Evolutionary conservation across 1,139 yeast species (phyloP).

Genomic region (Kodamaea alishanica): DNA sequence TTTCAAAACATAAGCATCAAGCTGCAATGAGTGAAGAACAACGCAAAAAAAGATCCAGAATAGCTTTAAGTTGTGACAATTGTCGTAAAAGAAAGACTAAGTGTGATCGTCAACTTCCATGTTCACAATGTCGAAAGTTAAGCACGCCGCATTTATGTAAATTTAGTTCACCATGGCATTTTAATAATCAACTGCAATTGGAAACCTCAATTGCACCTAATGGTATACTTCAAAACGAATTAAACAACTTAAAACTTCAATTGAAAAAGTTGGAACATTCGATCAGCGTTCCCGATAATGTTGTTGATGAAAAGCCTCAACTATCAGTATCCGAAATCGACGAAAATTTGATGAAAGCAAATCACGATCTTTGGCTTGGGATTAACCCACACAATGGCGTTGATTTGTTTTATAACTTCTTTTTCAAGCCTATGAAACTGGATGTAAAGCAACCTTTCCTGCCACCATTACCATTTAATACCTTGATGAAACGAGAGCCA

Average conservation of each 20-base stretch:
- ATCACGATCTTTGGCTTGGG: slow-evolving; percentile 6
- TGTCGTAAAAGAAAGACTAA: slow-evolving; percentile 15
- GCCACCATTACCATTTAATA: slow-evolving; percentile 14
- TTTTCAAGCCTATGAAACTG: slow-evolving; percentile 6
- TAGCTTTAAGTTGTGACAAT: slow-evolving; percentile 22
- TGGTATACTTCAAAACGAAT: slow-evolving; percentile 7
- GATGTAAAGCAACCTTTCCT: slow-evolving; percentile 5
- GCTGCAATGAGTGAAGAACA: slow-evolving; percentile 3
- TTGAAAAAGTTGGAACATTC: slow-evolving; percentile 9
- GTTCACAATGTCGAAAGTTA: slow-evolving; percentile 12
- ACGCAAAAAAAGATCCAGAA: slow-evolving; percentile 17
- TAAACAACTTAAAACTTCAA: slow-evolving; percentile 9
- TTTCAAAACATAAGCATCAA: background rate
- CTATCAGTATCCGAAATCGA: too few species aligned
- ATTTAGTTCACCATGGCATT: slow-evolving; percentile 13
- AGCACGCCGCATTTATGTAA: slow-evolving; percentile 13
- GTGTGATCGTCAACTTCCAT: slow-evolving; percentile 14
- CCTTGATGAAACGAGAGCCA: slow-evolving; percentile 18
- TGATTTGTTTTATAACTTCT: slow-evolving; percentile 10
- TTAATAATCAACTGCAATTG: slow-evolving; percentile 6
- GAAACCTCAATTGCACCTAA: background rate
- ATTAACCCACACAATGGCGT: slow-evolving; percentile 9
- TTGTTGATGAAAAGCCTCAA: too few species aligned
- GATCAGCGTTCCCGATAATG: background rate
- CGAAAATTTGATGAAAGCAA: slow-evolving; percentile 1